These are phyloP conservation scores for Phtheirospermum japonicum DNA, from an alignment of 257 asterid genomes.

Conservation along the genomic window DNA sequence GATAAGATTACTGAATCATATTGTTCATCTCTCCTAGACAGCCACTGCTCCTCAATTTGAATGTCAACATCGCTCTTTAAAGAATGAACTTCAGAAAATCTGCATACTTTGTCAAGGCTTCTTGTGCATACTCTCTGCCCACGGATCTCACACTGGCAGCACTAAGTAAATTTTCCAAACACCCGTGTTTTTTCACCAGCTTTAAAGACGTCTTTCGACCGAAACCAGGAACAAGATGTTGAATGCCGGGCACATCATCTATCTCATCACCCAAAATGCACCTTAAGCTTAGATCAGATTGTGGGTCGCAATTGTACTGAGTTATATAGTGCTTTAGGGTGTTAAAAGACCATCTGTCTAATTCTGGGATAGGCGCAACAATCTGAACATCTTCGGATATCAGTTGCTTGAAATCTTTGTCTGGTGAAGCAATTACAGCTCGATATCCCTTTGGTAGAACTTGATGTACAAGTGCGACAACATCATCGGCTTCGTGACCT, in stretches of 20 bases:
- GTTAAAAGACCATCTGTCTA: no score
- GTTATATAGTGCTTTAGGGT: no score
- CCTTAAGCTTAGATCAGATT: slow-evolving; percentile 86
- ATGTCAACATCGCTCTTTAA: slow-evolving; percentile 80
- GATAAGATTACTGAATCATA: slow-evolving; percentile 59
- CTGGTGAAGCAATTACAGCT: slow-evolving; percentile 88
- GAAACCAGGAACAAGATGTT: slow-evolving; percentile 85
- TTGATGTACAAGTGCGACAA: slow-evolving; percentile 80
- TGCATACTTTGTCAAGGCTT: slow-evolving; percentile 71
- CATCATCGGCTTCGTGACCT: slow-evolving; percentile 93
- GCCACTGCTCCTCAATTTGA: no score
- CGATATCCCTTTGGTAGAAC: slow-evolving; percentile 59
- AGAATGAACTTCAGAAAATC: slow-evolving; percentile 80
- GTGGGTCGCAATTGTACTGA: slow-evolving; percentile 87
- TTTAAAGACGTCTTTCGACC: slow-evolving; percentile 91
- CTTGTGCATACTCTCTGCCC: slow-evolving; percentile 78
- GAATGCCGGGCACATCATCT: slow-evolving; percentile 96
- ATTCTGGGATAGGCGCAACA: no score
- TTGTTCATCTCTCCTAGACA: no score
- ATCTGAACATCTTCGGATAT: no score
- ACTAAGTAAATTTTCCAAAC: slow-evolving; percentile 68
- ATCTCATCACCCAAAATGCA: slow-evolving; percentile 90
- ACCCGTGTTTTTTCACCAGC: slow-evolving; percentile 76
- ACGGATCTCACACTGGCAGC: no score
- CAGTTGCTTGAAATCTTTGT: slow-evolving; percentile 96